Evolutionary conservation across 345 rosid species (phyloP).

Genomic region (Gossypium mustelinum): DNA sequence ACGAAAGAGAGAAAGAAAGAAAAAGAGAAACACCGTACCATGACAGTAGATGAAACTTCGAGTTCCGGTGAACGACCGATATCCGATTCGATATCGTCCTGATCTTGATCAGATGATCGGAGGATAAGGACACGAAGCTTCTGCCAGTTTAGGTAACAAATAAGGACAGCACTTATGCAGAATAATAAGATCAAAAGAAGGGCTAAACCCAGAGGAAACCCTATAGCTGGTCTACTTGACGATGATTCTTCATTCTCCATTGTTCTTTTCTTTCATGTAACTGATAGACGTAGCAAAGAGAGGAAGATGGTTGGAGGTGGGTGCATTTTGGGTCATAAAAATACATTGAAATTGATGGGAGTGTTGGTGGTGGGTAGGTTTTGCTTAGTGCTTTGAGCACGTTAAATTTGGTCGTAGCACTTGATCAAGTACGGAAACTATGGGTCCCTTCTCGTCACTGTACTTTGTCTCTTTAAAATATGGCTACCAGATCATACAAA

Average conservation of each 20-base stretch:
- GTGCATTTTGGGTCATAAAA: background rate
- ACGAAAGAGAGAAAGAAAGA: background rate
- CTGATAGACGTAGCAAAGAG: background rate
- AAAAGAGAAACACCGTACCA: background rate
- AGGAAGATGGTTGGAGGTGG: background rate
- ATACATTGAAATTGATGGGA: background rate
- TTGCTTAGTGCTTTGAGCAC: slow-evolving; percentile 6
- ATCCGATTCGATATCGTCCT: background rate
- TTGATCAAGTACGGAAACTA: background rate
- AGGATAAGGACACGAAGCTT: slow-evolving; percentile 17
- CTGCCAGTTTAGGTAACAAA: slow-evolving; percentile 37
- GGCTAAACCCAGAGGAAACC: slow-evolving; percentile 39
- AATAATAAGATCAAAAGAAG: slow-evolving; percentile 28
- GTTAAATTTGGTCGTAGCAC: slow-evolving; percentile 5
- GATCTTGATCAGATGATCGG: slow-evolving; percentile 5
- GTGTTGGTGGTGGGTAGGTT: background rate
- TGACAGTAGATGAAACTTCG: background rate
- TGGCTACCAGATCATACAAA: background rate
- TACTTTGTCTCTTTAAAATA: background rate
- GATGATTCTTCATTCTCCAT: background rate
- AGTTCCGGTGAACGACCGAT: background rate
- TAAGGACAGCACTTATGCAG: slow-evolving; percentile 24
- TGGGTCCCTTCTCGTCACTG: background rate
- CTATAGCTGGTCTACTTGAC: slow-evolving; percentile 23
- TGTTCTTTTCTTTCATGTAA: background rate